Percentiles rank a stretch among this genome's conserved stretches.
Evolutionary conservation across 2,329 filamentous ascomycete genomes (phyloP).

Genomic region (Ciborinia camelliae): DNA sequence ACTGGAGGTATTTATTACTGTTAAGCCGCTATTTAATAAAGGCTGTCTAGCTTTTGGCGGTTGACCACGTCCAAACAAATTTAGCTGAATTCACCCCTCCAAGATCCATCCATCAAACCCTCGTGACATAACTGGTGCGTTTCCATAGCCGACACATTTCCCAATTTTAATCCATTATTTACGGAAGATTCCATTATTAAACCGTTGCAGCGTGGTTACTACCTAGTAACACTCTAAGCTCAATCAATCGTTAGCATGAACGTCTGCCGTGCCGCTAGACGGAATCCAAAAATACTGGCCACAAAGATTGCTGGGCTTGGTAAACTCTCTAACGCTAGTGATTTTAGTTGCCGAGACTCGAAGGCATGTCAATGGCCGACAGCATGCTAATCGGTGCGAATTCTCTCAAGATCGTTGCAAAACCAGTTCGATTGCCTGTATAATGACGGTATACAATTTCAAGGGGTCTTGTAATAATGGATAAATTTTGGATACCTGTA

Average conservation of each 20-base stretch:
- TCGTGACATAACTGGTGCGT: background rate
- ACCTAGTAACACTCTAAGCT: background rate
- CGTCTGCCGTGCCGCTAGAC: background rate
- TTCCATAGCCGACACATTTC: constrained; percentile 2
- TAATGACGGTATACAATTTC: background rate
- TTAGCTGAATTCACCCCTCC: constrained; percentile 3
- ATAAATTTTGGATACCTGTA: background rate
- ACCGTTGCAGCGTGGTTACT: constrained; percentile 6
- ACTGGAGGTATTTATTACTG: background rate
- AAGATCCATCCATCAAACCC: background rate
- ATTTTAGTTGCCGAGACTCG: background rate
- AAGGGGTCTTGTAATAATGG: background rate
- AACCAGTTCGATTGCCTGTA: background rate
- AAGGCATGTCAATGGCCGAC: background rate
- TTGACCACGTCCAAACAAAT: background rate
- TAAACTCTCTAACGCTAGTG: constrained; percentile 1
- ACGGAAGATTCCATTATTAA: constrained; percentile 9
- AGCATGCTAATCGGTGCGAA: constrained; percentile 14
- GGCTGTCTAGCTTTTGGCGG: background rate
- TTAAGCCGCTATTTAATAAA: background rate
- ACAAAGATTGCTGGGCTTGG: background rate
- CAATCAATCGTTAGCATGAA: background rate
- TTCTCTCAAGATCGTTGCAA: background rate
- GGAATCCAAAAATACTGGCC: constrained; percentile 6
- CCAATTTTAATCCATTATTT: background rate